A percentile compares a stretch with the other conserved stretches of the same genome.
These are phyloP conservation scores for Xylaria telfairii DNA, from an alignment of 495 filamentous ascomycete genomes.

Conservation along the genomic window DNA sequence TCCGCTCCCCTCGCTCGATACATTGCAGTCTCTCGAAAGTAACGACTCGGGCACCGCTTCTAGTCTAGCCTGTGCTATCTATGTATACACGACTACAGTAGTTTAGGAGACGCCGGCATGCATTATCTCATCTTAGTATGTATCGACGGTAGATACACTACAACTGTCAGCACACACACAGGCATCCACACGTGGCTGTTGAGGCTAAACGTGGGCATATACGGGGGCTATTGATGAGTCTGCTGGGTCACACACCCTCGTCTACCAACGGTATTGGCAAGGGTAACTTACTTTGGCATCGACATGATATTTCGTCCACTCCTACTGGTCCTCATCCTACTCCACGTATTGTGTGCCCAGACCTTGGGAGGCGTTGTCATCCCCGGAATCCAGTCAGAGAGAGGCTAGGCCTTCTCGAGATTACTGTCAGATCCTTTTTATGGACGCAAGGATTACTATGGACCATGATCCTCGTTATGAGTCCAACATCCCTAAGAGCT, in stretches of 20 bases:
- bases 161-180: conserved; percentile 9
- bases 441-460: conserved; percentile 27
- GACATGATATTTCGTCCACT: conserved; percentile 4
- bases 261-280: background rate
- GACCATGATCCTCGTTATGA: conserved; percentile 14
- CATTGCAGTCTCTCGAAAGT: background rate
- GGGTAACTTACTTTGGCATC: conserved; percentile 8
- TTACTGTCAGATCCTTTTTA: conserved; percentile 26
- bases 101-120: conserved; percentile 19
- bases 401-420: conserved; percentile 23
- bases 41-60: background rate
- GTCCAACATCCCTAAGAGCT: conserved; percentile 8
- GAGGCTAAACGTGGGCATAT: conserved; percentile 18
- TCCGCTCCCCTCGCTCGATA: conserved; percentile 1
- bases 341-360: conserved; percentile 19
- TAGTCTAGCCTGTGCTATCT: conserved; percentile 17
- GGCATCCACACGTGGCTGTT: conserved; percentile 14
- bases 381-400: conserved; percentile 28
- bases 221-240: conserved; percentile 14
- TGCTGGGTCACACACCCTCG: background rate
- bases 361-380: conserved; percentile 11
- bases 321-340: conserved; percentile 21
- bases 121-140: conserved; percentile 21
- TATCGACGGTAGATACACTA: conserved; percentile 1
- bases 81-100: too few relatives aligned